Base-by-base conservation (phyloP, 1,139 yeast species). In the Debaryomyces nepalensis region DNA sequence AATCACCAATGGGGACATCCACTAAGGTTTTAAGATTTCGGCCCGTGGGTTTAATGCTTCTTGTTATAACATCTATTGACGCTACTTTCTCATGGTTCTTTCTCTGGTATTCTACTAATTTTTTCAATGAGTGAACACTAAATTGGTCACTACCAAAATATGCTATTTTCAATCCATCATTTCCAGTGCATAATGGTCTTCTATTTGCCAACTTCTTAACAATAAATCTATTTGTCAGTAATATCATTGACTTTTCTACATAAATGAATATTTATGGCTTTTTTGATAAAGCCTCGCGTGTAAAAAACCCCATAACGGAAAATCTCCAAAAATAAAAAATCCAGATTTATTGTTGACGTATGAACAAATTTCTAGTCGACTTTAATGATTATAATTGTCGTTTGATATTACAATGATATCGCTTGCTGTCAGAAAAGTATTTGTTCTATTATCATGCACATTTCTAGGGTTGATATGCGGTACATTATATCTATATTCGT, bases 101-200 rank as follows among this genome's bases (percentile, higher is more conserved):
- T n/a, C 47, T 35, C 40, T 61, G 59, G 33, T 77, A 62, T 2
- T 65, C 56, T 2, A 72, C 49, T 4, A 89, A 62, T 11, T 66
- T 70, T 8, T 63, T 53, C 33, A 90, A 68, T 5, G 91, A 78
- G 7, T 66, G 68, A 5, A 83, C 75, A 49, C 95, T 84, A 64
- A 89, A 90, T 29, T 60, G 61, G 55, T 90, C 98, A 4, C 93
- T 80, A 0, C 97, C 97, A 61, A 91, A 90, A 57, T 82, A 87
- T 5, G 88, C 83, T 14, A 85, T 68, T 35, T 53, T 47, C 18
- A 57, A 40, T 2, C 44, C 49, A 9, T 26, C 21, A 14, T 24
- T 34, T 16, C 24, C 30, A 22, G 37, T 34, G 18, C 12, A n/a
- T 3, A 16, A 8, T n/a, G n/a, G 24, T 26, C 30, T 24, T 34